Evolutionary conservation across 2,329 filamentous ascomycete species (phyloP).

Genomic region (Trichoderma endophyticum): DNA sequence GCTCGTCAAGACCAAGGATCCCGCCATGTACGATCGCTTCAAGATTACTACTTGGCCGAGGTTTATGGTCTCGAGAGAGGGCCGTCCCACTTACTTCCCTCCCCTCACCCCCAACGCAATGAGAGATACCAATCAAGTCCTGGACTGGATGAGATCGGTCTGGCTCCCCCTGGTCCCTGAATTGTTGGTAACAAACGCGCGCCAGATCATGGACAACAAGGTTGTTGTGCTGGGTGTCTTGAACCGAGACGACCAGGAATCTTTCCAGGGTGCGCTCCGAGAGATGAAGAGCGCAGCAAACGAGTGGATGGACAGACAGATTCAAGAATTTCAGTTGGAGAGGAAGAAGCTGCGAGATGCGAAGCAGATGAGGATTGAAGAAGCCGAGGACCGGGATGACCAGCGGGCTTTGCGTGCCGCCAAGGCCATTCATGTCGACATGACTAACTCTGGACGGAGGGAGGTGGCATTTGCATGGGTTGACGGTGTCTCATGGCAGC

Average conservation of each 20-base stretch:
- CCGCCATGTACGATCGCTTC: slow-evolving; percentile 72
- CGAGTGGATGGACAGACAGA: slow-evolving; percentile 98
- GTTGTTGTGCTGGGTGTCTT: slow-evolving; percentile 91
- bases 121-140: slow-evolving; percentile 74
- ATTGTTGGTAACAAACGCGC: slow-evolving; percentile 83
- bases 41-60: slow-evolving; percentile 98
- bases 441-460: slow-evolving; percentile 81
- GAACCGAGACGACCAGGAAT: slow-evolving; percentile 72
- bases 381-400: slow-evolving; percentile 90
- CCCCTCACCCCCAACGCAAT: slow-evolving; percentile 86
- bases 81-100: slow-evolving; percentile 84
- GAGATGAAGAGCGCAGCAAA: slow-evolving; percentile 95
- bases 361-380: slow-evolving; percentile 93
- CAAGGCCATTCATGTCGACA: slow-evolving; percentile 87
- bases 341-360: slow-evolving; percentile 89
- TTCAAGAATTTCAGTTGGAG: slow-evolving; percentile 86
- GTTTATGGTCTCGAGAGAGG: slow-evolving; percentile 82
- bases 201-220: slow-evolving; percentile 92
- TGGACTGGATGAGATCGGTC: slow-evolving; percentile 92
- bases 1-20: slow-evolving; percentile 85
- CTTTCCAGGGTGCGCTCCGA: slow-evolving; percentile 72
- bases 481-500: slow-evolving; percentile 94
- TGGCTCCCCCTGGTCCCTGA: slow-evolving; percentile 97
- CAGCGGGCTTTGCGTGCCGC: slow-evolving; percentile 81
- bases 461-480: slow-evolving; percentile 97